Base-by-base conservation (phyloP, 2,329 filamentous ascomycete genomes). In the Talaromyces pinophilus region DNA sequence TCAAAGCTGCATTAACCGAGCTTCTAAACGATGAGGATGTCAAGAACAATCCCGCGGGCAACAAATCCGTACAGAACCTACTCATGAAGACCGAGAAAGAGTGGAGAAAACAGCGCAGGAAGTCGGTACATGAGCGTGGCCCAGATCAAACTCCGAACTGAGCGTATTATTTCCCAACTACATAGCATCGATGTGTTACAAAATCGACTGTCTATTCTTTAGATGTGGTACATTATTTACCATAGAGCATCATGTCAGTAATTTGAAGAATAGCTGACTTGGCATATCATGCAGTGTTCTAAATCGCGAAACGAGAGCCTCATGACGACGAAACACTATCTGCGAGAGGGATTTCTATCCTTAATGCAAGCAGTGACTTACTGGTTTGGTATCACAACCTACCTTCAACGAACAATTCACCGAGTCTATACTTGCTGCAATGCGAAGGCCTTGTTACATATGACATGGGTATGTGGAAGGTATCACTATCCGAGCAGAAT, bases 61-160 rank as follows among this genome's bases (percentile, higher is more conserved):
- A 86, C 59, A 85, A 82, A 67, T 88, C 85, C 83, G 84, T 88
- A 40, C 86, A 88, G 74, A 81, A 82, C 22, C 79, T 85, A 15
- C 78, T 88, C 30, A 83, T 88, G 83, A 85, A 87, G 70, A 87
- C 86, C 22, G 86, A 88, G 72, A 83, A 84, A 71, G 85, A 88
- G 70, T 76, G 88, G 64, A 66, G 68, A 30, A 62, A 62, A 44
- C 40, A 69, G 33, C 57, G 70, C 35, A 65, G 70, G 44, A 60
- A 68, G 60, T 70, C 69, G 11, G 40, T 28, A 38, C 62, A 64
- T 28, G 52, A 64, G 28, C 35, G 48, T 5, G 48, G 35, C 52
- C 5, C 25, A 17, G 48, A 63, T 30, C 33, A 15, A 15, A 8
- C 54, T 40, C 33, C n/a, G 10, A 57, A 17, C n/a, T 57, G 38